Base-by-base conservation (phyloP, 2,329 filamentous ascomycete genomes). In the Calonectria leucothoes region DNA sequence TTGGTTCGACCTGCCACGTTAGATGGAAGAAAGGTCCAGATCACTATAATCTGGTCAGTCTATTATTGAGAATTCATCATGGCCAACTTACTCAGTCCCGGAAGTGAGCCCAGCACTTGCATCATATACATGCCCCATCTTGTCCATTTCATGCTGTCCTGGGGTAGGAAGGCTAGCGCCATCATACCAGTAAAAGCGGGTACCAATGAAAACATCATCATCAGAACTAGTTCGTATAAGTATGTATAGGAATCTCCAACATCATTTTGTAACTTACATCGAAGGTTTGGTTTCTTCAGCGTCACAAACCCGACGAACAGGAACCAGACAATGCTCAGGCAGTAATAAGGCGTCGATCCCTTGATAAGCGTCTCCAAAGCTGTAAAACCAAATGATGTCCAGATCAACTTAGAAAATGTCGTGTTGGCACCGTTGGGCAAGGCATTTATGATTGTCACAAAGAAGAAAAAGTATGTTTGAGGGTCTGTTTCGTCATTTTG, bases 1-100 rank as follows among this genome's bases (percentile, higher is more conserved):
- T 78, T 88, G 84, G 68, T 88, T 80, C 17, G 75, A 0, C 82
- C 83, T 0, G 86, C 87, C 1, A 86, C 85, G 12, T 83, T 83
- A 2, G 87, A 83, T 2, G 82, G 81, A 6, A 75, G n/a, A 71
- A 83, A 81, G 3, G 81, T 83, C 82, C 81, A 83, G 64, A 82
- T 82, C 78, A 83, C 77, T 80, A 29, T 14, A 2, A 17, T 5
- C 6, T 3, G 4, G 37, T 74, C 23, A 77, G 66, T 31, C 23
- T 14, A 55, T 35, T 7, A 11, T 8, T 31, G 37, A 31, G 5
- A 37, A 31, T 23, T 25, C 2, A 14, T 20, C 20, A 2, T 4
- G 14, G n/a, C 6, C 5, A 7, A 23, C 78, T 57, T 75, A 80
- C 78, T 77, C 0, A 81, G 74, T 48, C 79, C 80, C 15, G 80